These are phyloP conservation scores for Phylloporus arenicola DNA, from an alignment of 768 basidiomycete species.

Conservation along the genomic window DNA sequence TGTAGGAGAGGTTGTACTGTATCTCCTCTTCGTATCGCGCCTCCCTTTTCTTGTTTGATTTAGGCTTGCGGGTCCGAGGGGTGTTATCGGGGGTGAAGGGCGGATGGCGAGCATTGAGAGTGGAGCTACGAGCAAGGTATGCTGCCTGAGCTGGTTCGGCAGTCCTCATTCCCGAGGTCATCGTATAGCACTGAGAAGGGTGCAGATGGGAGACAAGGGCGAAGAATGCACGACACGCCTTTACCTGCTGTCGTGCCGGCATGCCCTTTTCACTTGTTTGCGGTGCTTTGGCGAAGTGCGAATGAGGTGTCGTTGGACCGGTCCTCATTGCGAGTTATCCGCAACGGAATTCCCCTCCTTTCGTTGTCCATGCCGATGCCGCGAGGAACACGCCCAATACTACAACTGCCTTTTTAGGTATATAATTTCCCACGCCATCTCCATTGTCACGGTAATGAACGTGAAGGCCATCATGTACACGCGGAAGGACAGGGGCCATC, in stretches of 20 bases:
- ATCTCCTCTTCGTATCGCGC: constrained; percentile 41
- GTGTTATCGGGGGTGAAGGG: constrained; percentile 48
- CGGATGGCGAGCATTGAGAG: constrained; percentile 49
- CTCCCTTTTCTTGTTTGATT: constrained; percentile 42
- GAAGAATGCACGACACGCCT: constrained; percentile 34
- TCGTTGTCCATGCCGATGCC: constrained; percentile 25
- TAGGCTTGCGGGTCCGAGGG: constrained; percentile 35
- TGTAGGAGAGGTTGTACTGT: constrained; percentile 28
- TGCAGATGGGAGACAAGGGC: constrained; percentile 33
- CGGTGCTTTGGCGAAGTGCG: constrained; percentile 23
- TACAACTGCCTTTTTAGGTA: constrained; percentile 16
- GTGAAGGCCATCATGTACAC: neutral
- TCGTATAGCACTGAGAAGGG: constrained; percentile 33
- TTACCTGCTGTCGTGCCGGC: constrained; percentile 31
- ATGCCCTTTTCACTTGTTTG: constrained; percentile 31
- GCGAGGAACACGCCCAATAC: constrained; percentile 26
- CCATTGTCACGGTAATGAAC: constrained; percentile 21
- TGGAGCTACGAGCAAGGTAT: constrained; percentile 53
- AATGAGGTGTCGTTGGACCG: constrained; percentile 18
- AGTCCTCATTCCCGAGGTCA: constrained; percentile 31
- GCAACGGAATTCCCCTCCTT: constrained; percentile 16
- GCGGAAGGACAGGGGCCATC: constrained; percentile 4
- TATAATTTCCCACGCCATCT: constrained; percentile 16
- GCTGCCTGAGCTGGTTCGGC: constrained; percentile 36
- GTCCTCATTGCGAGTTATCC: constrained; percentile 25